These are phyloP conservation scores for Erysimum pusillum DNA, from an alignment of 441 rosid genomes.

Conservation along the genomic window DNA sequence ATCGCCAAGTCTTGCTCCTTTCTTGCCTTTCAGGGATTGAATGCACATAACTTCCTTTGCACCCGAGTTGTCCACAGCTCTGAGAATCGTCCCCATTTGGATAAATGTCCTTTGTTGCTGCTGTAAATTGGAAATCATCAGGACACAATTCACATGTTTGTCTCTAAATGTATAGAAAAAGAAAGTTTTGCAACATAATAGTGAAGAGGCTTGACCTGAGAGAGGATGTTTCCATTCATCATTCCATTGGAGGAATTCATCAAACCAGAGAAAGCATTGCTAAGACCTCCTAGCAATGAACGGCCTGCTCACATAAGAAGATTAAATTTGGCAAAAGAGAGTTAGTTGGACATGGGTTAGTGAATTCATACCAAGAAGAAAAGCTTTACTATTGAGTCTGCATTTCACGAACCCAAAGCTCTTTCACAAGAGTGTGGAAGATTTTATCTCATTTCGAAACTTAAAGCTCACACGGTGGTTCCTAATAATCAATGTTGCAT, in stretches of 20 bases:
- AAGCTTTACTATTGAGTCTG: background rate
- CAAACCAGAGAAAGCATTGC: constrained; percentile 54
- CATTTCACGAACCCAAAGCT: constrained; percentile 5
- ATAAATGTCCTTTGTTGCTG: constrained; percentile 83
- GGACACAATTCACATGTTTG: background rate
- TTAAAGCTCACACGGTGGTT: background rate
- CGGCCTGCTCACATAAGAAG: constrained; percentile 38
- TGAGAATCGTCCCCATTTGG: constrained; percentile 86
- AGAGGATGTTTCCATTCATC: constrained; percentile 44
- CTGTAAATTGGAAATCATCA: constrained; percentile 27
- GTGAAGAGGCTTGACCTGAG: constrained; percentile 56
- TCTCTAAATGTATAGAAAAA: background rate
- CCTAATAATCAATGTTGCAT: background rate
- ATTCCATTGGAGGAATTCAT: constrained; percentile 51
- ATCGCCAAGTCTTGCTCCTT: constrained; percentile 92
- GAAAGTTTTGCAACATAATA: background rate
- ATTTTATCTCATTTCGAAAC: background rate
- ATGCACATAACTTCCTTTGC: constrained; percentile 93
- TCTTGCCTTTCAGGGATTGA: constrained; percentile 74
- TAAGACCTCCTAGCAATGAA: constrained; percentile 61
- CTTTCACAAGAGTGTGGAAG: background rate
- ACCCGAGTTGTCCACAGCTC: constrained; percentile 87
- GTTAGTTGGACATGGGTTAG: background rate
- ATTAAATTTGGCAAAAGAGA: no score
- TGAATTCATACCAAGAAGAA: constrained; percentile 10